Conservation (phyloP, 192 early-diverging fungal species). For the Mortierella hygrophila region DNA sequence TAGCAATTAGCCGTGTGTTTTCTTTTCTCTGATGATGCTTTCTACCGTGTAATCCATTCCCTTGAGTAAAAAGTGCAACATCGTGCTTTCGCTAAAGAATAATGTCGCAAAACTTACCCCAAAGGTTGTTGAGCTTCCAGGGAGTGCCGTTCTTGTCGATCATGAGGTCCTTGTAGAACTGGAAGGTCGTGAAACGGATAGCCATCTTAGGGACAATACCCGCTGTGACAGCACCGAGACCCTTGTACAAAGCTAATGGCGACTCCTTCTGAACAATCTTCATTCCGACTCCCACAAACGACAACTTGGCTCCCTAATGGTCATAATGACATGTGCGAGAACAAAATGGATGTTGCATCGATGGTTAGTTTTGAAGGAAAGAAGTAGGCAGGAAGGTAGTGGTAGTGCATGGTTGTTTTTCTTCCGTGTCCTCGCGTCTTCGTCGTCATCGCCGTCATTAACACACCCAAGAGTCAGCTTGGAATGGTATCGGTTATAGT, state of each 20-base stretch:
- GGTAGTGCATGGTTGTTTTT: not conserved
- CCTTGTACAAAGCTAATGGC: constrained; percentile 93
- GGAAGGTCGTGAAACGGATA: constrained; percentile 97
- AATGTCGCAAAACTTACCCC: constrained; percentile 22
- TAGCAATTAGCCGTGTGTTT: not conserved
- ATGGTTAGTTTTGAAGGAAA: not conserved
- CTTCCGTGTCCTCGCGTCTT: not conserved
- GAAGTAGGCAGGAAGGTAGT: not conserved
- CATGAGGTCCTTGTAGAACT: constrained; percentile 89
- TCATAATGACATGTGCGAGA: not conserved
- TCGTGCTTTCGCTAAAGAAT: not conserved
- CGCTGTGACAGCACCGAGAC: constrained; percentile 93
- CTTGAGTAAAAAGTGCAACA: not conserved
- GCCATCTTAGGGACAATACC: constrained; percentile 99
- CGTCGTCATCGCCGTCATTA: not conserved
- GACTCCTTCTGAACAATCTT: constrained; percentile 92
- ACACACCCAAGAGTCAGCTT: not conserved
- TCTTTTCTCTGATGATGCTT: not conserved
- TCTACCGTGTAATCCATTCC: not conserved
- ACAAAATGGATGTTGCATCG: not conserved
- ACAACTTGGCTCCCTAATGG: constrained; percentile 53
- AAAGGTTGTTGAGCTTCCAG: constrained; percentile 69
- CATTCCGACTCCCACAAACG: constrained; percentile 86
- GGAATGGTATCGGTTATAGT: not conserved
- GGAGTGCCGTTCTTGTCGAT: constrained; percentile 78